Base-by-base conservation (phyloP, 1,284 basidiomycete genomes). In the Rhodofomes roseus region DNA sequence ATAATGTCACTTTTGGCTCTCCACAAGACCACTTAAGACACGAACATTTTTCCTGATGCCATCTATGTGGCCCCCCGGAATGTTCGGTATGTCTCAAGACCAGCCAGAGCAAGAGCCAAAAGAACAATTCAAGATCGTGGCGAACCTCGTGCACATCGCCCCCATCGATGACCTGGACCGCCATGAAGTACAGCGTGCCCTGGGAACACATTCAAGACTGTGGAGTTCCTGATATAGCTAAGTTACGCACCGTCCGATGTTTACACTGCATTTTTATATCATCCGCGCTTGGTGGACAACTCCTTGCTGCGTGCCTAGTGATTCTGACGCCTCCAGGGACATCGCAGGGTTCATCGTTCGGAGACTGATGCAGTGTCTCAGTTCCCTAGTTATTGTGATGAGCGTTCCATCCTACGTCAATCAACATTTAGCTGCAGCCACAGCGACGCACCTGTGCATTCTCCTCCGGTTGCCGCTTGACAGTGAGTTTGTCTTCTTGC, bases 81-180 rank as follows among this genome's bases (percentile, higher is more conserved):
- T 62, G 58, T 0, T 43, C 7, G 8, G 61, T 62, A 52, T 66
- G 58, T 2, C 58, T 61, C 4, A 66, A 36, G n/a, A 63, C 57
- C 14, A 64, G 27, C 61, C 61, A 64, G 7, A 66, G 7, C 4
- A 66, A 43, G n/a, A 63, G 56, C 63, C 65, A 66, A 43, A 54
- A 59, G 57, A 60, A 61, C 0, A 61, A 66, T 25, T 66, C 65
- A 2, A 66, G 55, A 31, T 66, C 65, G 31, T 66, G 63, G 2
- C 55, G 37, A 2, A 34, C 39, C 5, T 44, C 31, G 18, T 66
- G 61, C 2, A 50, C 27, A 16, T 37, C 8, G 2, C 9, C 27
- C 3, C 43, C 23, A 29, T 11, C 11, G 7, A 55, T n/a, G 1
- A 59, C 20, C 23, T 55, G 46, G 12, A 60, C 14, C 7, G 62